phyloP scores from a whole-genome alignment of 257 asterid species.

The Solanum tarijense region DNA sequence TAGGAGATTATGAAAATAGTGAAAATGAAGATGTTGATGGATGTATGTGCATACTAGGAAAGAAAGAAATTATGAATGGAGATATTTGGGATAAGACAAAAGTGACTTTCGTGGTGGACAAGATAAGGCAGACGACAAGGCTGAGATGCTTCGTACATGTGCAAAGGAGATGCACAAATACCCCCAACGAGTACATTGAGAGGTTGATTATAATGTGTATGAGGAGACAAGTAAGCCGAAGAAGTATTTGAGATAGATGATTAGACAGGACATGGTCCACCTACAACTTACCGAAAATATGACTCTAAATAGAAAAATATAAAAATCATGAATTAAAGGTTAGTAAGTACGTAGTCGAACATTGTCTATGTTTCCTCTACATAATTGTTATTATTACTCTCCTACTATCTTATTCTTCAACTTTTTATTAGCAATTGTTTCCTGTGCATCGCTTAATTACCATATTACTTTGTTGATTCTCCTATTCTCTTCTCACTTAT shows the following conservation, averaged over 20 bases:
- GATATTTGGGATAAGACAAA: not conserved
- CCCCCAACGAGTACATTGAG: not conserved
- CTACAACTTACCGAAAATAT: not conserved
- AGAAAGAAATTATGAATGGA: no score
- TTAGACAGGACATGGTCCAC: no score
- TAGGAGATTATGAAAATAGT: not conserved
- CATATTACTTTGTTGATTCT: not conserved
- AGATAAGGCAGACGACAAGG: no score
- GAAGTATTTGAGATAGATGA: no score
- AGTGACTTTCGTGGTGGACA: not conserved
- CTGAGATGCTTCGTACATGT: not conserved
- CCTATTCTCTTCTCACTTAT: no score
- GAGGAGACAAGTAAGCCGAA: not conserved
- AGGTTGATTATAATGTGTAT: not conserved
- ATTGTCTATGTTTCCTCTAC: not conserved
- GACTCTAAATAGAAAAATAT: no score
- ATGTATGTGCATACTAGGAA: not conserved
- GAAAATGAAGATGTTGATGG: not conserved
- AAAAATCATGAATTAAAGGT: no score
- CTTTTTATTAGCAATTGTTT: no score
- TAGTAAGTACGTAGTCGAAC: not conserved
- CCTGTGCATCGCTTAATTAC: no score
- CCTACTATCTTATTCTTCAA: not conserved
- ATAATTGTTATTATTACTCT: not conserved
- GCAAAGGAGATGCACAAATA: accelerated